Percentiles rank a stretch among this genome's conserved stretches.
phyloP scores from a whole-genome alignment of 495 filamentous ascomycete species.

The Tricharina praecox region DNA sequence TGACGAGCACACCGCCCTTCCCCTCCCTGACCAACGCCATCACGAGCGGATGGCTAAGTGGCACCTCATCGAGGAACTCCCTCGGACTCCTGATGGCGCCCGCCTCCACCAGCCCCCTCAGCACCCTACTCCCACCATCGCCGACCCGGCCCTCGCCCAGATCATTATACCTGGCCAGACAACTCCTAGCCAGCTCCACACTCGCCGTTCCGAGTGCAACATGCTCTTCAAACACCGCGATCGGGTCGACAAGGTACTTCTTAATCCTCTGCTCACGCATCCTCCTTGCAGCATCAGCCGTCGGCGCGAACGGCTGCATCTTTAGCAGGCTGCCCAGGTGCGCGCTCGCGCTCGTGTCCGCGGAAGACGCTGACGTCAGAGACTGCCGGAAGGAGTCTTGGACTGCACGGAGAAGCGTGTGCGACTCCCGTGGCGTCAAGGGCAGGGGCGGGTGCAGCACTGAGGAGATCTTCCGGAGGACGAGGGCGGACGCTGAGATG shows the following conservation, averaged over 20 bases:
- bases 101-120: background rate
- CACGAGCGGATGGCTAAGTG: conserved; percentile 1
- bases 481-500: background rate
- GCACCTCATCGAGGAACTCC: too few relatives aligned
- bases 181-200: background rate
- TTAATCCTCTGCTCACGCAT: conserved; percentile 1
- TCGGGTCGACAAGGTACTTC: conserved; percentile 2
- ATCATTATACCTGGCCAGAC: conserved; percentile 3
- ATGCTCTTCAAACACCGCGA: conserved; percentile 2
- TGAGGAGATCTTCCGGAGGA: background rate
- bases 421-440: conserved; percentile 1
- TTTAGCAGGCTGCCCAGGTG: conserved; percentile 3
- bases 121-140: background rate
- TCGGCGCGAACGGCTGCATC: background rate
- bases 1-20: background rate
- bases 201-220: background rate
- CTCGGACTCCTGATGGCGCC: background rate
- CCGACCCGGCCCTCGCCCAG: background rate
- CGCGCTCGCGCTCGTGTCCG: background rate
- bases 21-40: conserved; percentile 1
- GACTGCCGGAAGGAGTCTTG: conserved; percentile 6
- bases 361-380: background rate
- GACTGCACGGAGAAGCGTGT: conserved; percentile 5
- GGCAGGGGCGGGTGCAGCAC: conserved; percentile 4
- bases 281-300: background rate